A percentile compares a stretch with the other conserved stretches of the same genome.
Conservation (phyloP, 116 monocot species). For the Posidonia oceanica region DNA sequence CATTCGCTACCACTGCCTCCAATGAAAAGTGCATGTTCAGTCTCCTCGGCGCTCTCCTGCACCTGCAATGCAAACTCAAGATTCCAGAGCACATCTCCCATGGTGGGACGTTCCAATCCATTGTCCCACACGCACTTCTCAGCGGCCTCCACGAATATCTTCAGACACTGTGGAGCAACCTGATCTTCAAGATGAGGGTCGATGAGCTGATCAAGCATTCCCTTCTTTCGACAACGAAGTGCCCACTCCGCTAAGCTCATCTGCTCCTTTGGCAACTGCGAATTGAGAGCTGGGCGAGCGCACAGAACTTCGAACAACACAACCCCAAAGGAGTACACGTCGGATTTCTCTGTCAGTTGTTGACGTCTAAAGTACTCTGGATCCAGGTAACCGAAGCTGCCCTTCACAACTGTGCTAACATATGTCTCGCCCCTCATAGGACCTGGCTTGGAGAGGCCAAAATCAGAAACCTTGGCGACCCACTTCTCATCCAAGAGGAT, state of each 20-base stretch:
- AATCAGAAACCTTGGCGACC: slow-evolving; percentile 20
- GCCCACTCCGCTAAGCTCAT: neutral
- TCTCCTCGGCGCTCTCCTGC: slow-evolving; percentile 3
- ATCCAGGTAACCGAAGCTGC: slow-evolving; percentile 1
- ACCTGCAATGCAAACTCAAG: slow-evolving; percentile 8
- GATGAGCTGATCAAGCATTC: slow-evolving; percentile 1
- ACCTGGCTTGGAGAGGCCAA: slow-evolving; percentile 12
- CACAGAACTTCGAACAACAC: slow-evolving; percentile 12
- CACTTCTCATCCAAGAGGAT: slow-evolving; percentile 4
- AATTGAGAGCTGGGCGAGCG: neutral
- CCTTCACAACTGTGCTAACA: slow-evolving; percentile 10
- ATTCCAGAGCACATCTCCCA: slow-evolving; percentile 12
- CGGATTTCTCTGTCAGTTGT: neutral
- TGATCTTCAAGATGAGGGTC: slow-evolving; percentile 1
- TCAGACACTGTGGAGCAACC: neutral
- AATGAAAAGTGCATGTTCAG: too few species aligned
- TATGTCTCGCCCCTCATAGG: neutral
- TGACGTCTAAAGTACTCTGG: slow-evolving; percentile 11
- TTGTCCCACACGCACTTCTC: slow-evolving; percentile 7
- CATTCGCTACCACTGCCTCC: too few species aligned
- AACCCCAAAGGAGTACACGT: slow-evolving; percentile 17
- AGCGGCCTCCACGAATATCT: neutral
- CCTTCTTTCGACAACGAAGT: neutral
- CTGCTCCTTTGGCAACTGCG: slow-evolving; percentile 4
- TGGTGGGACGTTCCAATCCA: neutral